A percentile compares a stretch with the other conserved stretches of the same genome.
These are phyloP conservation scores for Conoideocrella luteorostrata DNA, from an alignment of 2,329 filamentous ascomycete genomes.

Conservation along the genomic window DNA sequence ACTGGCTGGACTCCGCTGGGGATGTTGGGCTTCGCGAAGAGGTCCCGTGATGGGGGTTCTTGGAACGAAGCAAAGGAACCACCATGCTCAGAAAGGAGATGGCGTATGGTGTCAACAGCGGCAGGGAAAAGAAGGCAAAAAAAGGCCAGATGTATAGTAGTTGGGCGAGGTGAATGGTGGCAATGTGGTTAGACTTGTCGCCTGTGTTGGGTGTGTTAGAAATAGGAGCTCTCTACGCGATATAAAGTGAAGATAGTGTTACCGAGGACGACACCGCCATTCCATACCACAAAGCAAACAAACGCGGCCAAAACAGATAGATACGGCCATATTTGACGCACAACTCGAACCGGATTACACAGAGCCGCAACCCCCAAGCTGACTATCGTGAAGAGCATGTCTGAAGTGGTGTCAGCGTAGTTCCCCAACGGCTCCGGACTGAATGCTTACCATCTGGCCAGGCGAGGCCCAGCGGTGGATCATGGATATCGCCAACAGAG, in stretches of 20 bases:
- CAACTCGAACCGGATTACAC: constrained; percentile 39
- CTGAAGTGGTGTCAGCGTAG: constrained; percentile 24
- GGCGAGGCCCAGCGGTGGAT: constrained; percentile 40
- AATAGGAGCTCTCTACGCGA: neutral
- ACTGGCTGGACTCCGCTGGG: neutral
- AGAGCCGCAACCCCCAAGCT: constrained; percentile 57
- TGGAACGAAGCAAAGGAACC: neutral
- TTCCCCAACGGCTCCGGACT: neutral
- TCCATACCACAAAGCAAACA: constrained; percentile 71
- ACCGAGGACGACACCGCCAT: constrained; percentile 88
- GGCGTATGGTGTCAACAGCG: constrained; percentile 55
- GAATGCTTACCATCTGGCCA: constrained; percentile 42
- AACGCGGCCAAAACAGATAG: constrained; percentile 62
- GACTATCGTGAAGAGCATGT: constrained; percentile 49
- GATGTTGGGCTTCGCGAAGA: no score
- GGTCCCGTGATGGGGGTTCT: neutral
- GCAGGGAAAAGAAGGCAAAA: constrained; percentile 81
- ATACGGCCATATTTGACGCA: constrained; percentile 50
- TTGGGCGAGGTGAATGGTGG: constrained; percentile 81
- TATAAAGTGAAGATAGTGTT: constrained; percentile 9
- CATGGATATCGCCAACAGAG: constrained; percentile 48
- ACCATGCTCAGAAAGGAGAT: constrained; percentile 28
- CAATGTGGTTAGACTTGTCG: constrained; percentile 90
- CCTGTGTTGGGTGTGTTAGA: constrained; percentile 40
- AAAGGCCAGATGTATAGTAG: constrained; percentile 95